These are phyloP conservation scores for Boletus reticuloceps DNA, from an alignment of 768 basidiomycete species.

Conservation along the genomic window DNA sequence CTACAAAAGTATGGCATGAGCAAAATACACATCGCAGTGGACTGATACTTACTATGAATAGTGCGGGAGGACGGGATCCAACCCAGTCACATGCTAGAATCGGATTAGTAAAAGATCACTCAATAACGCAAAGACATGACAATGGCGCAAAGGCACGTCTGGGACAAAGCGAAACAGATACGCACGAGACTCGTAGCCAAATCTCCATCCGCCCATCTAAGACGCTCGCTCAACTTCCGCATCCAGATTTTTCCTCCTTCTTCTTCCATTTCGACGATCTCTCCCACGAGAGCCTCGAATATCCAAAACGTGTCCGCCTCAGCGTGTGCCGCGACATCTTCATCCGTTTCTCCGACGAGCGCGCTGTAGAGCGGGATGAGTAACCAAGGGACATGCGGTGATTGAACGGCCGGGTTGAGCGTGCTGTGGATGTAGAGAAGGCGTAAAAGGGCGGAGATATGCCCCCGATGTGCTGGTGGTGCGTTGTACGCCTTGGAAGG, in stretches of 20 bases:
- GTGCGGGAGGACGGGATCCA: conserved; percentile 72
- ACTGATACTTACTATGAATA: conserved; percentile 66
- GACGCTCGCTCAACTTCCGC: conserved; percentile 54
- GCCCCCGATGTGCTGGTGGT: conserved; percentile 53
- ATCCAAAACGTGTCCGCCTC: conserved; percentile 86
- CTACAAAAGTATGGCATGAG: conserved; percentile 33
- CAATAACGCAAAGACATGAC: not conserved
- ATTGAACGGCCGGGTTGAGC: conserved; percentile 69
- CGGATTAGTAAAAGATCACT: not conserved
- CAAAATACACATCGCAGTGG: not conserved
- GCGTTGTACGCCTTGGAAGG: conserved; percentile 44
- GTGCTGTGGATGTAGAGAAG: conserved; percentile 68
- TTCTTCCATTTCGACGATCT: conserved; percentile 72
- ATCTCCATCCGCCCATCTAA: conserved; percentile 64
- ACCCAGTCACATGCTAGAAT: conserved; percentile 54
- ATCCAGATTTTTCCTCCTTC: conserved; percentile 63
- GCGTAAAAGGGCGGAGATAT: conserved; percentile 63
- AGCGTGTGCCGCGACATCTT: conserved; percentile 58
- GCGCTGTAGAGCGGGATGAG: conserved; percentile 68
- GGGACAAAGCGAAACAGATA: not conserved
- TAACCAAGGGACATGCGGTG: conserved; percentile 66
- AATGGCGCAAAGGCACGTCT: not conserved
- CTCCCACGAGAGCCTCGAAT: conserved; percentile 70
- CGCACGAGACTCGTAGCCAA: conserved; percentile 57
- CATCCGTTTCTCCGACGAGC: conserved; percentile 58